Percentiles rank a stretch among this genome's conserved stretches.
These are phyloP conservation scores for Cytospora schulzeri DNA, from an alignment of 2,329 filamentous ascomycete species.

Conservation along the genomic window DNA sequence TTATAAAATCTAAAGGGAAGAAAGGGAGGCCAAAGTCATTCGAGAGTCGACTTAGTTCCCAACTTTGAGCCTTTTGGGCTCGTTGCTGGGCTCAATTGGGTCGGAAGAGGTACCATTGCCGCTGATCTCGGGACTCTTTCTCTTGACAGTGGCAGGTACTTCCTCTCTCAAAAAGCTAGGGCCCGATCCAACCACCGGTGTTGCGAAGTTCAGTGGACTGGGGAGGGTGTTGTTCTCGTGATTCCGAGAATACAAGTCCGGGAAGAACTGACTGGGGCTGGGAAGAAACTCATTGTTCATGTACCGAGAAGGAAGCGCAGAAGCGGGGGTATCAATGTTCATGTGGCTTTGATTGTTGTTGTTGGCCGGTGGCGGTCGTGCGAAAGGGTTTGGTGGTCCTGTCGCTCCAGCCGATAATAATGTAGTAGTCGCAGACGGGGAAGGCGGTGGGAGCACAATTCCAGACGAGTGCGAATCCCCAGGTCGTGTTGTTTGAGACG, in stretches of 20 bases:
- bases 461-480: slow-evolving; percentile 63
- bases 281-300: slow-evolving; percentile 85
- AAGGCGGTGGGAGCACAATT: slow-evolving; percentile 88
- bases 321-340: slow-evolving; percentile 77
- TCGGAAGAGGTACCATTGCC: slow-evolving; percentile 45
- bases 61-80: slow-evolving; percentile 57
- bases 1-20: not conserved
- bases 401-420: slow-evolving; percentile 88
- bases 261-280: slow-evolving; percentile 89
- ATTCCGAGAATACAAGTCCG: slow-evolving; percentile 79
- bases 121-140: slow-evolving; percentile 59
- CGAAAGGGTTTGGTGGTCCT: slow-evolving; percentile 94
- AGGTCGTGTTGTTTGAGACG: slow-evolving; percentile 56
- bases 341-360: slow-evolving; percentile 53
- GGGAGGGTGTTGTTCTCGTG: slow-evolving; percentile 83
- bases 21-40: not conserved
- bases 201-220: slow-evolving; percentile 90
- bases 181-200: slow-evolving; percentile 67
- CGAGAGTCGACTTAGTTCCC: slow-evolving; percentile 40
- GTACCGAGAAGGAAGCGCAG: slow-evolving; percentile 88
- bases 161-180: slow-evolving; percentile 67
- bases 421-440: slow-evolving; percentile 76
- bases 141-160: slow-evolving; percentile 43
- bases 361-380: slow-evolving; percentile 77
- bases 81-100: slow-evolving; percentile 44